phyloP scores from a whole-genome alignment of 2,329 filamentous ascomycete genomes.

The Pseudogymnoascus sp. region DNA sequence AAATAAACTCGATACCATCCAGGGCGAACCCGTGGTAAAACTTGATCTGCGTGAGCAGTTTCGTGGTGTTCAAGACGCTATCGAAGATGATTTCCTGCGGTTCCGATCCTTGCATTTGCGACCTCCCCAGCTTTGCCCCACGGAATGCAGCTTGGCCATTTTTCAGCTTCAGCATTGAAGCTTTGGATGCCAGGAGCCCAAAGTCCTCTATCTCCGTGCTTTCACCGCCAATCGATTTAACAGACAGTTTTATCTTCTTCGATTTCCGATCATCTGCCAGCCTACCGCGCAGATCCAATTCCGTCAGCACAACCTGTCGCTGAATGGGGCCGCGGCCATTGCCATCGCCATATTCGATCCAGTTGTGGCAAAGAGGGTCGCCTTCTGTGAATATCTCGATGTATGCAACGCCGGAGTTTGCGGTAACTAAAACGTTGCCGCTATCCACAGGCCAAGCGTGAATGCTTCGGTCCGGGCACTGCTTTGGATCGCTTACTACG shows the following conservation, averaged over 20 bases:
- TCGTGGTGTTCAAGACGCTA: constrained; percentile 58
- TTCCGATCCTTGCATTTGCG: constrained; percentile 61
- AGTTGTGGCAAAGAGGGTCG: constrained; percentile 72
- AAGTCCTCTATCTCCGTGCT: constrained; percentile 73
- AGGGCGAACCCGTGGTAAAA: constrained; percentile 71
- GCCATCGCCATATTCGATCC: constrained; percentile 69
- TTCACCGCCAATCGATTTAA: constrained; percentile 71
- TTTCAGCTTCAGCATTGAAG: constrained; percentile 65
- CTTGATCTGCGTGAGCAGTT: constrained; percentile 66
- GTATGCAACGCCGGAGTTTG: constrained; percentile 74
- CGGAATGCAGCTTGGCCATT: constrained; percentile 68
- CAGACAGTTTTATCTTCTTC: constrained; percentile 58
- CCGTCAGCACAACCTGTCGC: constrained; percentile 65
- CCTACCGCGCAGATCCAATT: constrained; percentile 63
- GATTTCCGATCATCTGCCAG: constrained; percentile 68
- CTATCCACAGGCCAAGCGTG: constrained; percentile 81
- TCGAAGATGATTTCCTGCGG: constrained; percentile 68
- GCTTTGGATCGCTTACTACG: constrained; percentile 63
- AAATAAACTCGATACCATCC: constrained; percentile 85
- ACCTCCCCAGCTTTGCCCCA: constrained; percentile 65
- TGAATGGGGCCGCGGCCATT: constrained; percentile 53
- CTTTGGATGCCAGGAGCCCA: constrained; percentile 58
- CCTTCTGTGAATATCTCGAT: constrained; percentile 74
- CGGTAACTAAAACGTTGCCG: constrained; percentile 66
- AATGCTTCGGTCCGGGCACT: constrained; percentile 63